Percentiles rank a stretch among this genome's conserved stretches.
phyloP scores from a whole-genome alignment of 352 stramenopile species.

The Phytophthora aleatoria region DNA sequence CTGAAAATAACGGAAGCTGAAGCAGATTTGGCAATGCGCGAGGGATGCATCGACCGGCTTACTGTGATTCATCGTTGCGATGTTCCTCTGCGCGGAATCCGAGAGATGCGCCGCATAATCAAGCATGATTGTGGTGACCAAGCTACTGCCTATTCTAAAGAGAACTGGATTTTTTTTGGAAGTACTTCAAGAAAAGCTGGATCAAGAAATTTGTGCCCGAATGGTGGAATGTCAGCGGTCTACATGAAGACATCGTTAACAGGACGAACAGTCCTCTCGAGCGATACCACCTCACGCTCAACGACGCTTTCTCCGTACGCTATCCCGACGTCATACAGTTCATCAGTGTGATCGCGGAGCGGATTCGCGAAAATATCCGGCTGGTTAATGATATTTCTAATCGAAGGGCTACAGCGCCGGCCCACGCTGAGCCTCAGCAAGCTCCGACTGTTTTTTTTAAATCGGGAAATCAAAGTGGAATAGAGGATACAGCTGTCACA shows the following conservation, averaged over 20 bases:
- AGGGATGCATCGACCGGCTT: conserved; percentile 1
- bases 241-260: not conserved
- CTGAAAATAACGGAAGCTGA: conserved; percentile 10
- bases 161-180: not conserved
- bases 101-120: not conserved
- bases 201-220: not conserved
- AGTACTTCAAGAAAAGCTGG: not conserved
- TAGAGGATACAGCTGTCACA: too few species aligned
- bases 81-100: not conserved
- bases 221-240: not conserved
- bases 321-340: not conserved
- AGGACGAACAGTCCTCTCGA: not conserved
- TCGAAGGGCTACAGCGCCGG: not conserved
- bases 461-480: too few species aligned
- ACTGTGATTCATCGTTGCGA: conserved; percentile 1
- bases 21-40: not conserved
- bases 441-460: too few species aligned
- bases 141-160: not conserved
- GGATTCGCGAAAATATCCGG: not conserved
- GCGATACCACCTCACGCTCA: not conserved
- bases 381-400: not conserved
- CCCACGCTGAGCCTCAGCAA: too few species aligned
- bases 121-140: not conserved
- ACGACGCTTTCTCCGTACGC: not conserved
- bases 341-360: not conserved